Conservation (phyloP, 2,329 filamentous ascomycete genomes). For the Chaetomium olivaceum region DNA sequence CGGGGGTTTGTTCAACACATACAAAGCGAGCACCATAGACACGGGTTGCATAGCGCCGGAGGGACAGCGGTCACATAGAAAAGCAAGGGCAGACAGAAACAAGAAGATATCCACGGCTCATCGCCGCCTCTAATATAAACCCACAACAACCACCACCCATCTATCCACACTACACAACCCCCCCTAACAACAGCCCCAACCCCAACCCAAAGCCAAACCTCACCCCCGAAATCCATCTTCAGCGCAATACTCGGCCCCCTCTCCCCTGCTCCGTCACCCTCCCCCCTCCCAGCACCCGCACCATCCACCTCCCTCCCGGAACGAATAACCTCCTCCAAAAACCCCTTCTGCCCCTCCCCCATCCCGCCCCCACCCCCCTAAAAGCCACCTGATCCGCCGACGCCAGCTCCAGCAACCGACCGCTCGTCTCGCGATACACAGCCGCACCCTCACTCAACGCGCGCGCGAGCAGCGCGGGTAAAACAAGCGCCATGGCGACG, state of each 20-base stretch:
- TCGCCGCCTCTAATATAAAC: not conserved
- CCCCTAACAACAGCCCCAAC: not conserved
- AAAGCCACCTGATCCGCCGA: slow-evolving; percentile 73
- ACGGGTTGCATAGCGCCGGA: slow-evolving; percentile 7
- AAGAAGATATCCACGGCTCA: slow-evolving; percentile 15
- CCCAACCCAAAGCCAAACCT: slow-evolving; percentile 8
- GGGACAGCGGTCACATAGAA: not conserved
- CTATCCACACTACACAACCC: not conserved
- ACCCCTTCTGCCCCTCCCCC: slow-evolving; percentile 66
- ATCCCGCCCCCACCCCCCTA: slow-evolving; percentile 67
- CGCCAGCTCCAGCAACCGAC: slow-evolving; percentile 77
- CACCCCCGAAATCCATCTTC: slow-evolving; percentile 84
- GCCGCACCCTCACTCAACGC: slow-evolving; percentile 61
- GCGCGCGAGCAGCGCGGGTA: slow-evolving; percentile 74
- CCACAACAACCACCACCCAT: not conserved
- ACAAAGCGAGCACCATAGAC: not conserved
- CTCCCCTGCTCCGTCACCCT: slow-evolving; percentile 28
- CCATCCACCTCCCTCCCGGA: slow-evolving; percentile 53
- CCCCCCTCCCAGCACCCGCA: slow-evolving; percentile 33
- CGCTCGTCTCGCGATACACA: slow-evolving; percentile 72
- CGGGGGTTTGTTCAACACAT: not conserved
- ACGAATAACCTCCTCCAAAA: slow-evolving; percentile 80
- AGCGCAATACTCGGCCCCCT: slow-evolving; percentile 79
- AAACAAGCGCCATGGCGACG: slow-evolving; percentile 71
- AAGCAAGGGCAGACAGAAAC: not conserved